These are phyloP conservation scores for Eremochloa ophiuroides DNA, from an alignment of 176 grass and related monocot species.

Conservation along the genomic window DNA sequence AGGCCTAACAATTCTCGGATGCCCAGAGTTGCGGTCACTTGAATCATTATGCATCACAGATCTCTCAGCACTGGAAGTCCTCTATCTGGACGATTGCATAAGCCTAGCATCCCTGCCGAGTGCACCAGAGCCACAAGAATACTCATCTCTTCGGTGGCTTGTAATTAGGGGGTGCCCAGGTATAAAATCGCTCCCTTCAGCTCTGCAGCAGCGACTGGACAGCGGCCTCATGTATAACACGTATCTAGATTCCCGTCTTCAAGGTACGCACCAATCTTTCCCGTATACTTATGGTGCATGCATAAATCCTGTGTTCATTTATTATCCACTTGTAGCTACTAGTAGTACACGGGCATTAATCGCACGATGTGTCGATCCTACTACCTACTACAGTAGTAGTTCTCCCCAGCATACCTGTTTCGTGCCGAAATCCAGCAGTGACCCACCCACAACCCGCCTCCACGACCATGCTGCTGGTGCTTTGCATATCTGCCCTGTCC, in stretches of 20 bases:
- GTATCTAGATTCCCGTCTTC: background rate
- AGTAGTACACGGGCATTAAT: too few relatives aligned
- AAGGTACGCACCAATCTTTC: too few relatives aligned
- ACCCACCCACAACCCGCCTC: too few relatives aligned
- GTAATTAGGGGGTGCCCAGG: background rate
- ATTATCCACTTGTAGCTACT: too few relatives aligned
- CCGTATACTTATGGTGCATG: too few relatives aligned
- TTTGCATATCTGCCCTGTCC: too few relatives aligned
- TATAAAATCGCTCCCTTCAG: background rate
- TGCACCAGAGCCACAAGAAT: background rate
- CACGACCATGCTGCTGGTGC: too few relatives aligned
- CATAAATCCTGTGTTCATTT: too few relatives aligned
- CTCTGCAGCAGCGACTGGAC: background rate
- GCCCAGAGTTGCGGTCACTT: background rate
- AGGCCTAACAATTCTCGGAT: rapidly evolving
- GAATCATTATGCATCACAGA: background rate
- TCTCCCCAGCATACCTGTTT: too few relatives aligned
- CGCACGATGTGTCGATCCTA: too few relatives aligned
- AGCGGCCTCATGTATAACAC: background rate
- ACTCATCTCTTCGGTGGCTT: background rate
- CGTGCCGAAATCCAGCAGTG: too few relatives aligned
- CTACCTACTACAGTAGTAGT: too few relatives aligned
- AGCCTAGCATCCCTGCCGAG: background rate
- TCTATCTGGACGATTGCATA: rapidly evolving
- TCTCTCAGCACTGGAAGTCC: background rate